Percentiles rank a stretch among this genome's conserved stretches.
These are phyloP conservation scores for Zychaea mexicana DNA, from an alignment of 371 early-diverging fungal genomes.

Conservation along the genomic window DNA sequence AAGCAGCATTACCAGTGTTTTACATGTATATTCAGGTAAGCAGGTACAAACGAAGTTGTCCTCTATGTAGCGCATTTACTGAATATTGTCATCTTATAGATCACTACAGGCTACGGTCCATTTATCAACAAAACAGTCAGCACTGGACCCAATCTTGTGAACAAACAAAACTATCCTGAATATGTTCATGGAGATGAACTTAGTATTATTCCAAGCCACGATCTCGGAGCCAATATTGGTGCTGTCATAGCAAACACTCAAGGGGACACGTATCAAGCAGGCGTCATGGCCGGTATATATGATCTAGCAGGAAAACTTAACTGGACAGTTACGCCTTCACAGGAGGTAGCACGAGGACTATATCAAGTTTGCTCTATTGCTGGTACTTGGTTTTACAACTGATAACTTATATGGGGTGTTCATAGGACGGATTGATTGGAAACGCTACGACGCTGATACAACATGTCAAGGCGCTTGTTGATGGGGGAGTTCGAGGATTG, in stretches of 20 bases:
- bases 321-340: conserved; percentile 24
- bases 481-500: conserved; percentile 14
- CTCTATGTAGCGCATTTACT: background rate
- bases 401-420: too few species aligned
- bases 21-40: conserved; percentile 34
- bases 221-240: conserved; percentile 15
- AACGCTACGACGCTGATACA: background rate
- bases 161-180: conserved; percentile 25
- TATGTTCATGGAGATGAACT: conserved; percentile 9
- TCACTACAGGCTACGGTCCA: conserved; percentile 38
- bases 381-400: too few species aligned
- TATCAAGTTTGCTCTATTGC: too few species aligned
- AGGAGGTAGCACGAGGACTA: conserved; percentile 19
- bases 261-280: conserved; percentile 32
- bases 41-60: background rate
- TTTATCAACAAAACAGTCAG: conserved; percentile 33
- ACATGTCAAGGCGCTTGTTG: conserved; percentile 6
- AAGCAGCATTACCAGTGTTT: conserved; percentile 50
- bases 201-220: background rate
- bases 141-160: conserved; percentile 32
- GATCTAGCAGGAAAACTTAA: conserved; percentile 28
- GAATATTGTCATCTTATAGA: too few species aligned
- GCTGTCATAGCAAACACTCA: conserved; percentile 14
- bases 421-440: background rate
- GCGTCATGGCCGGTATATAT: conserved; percentile 26